Conservation (phyloP, 176 grass and related monocot species). For the sorghum (Sorghum bicolor) region Sorghum_bicolor_NCBIv3 NC_012872.2:4452501-4453000, state of each 20-base stretch:
- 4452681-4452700: conserved; percentile 39
- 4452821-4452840: conserved; percentile 22
- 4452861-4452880: conserved; percentile 51
- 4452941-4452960: conserved; percentile 47
- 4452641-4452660: conserved; percentile 37
- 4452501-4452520: conserved; percentile 20
- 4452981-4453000: conserved; percentile 37
- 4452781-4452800: conserved; percentile 37
- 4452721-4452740: conserved; percentile 41
- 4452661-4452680: conserved; percentile 44
- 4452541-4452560: conserved; percentile 32
- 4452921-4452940: conserved; percentile 42
- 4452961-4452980: conserved; percentile 18
- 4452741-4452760: conserved; percentile 43
- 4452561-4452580: conserved; percentile 37
- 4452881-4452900: conserved; percentile 48
- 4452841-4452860: conserved; percentile 34
- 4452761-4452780: conserved; percentile 33
- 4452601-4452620: conserved; percentile 32
- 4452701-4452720: conserved; percentile 49
- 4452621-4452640: conserved; percentile 34
- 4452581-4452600: conserved; percentile 14
- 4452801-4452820: conserved; percentile 36
- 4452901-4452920: conserved; percentile 48
- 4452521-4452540: conserved; percentile 31